Evolutionary conservation across 1,284 basidiomycete species (phyloP).

Genomic region (Ustilago sp.): DNA sequence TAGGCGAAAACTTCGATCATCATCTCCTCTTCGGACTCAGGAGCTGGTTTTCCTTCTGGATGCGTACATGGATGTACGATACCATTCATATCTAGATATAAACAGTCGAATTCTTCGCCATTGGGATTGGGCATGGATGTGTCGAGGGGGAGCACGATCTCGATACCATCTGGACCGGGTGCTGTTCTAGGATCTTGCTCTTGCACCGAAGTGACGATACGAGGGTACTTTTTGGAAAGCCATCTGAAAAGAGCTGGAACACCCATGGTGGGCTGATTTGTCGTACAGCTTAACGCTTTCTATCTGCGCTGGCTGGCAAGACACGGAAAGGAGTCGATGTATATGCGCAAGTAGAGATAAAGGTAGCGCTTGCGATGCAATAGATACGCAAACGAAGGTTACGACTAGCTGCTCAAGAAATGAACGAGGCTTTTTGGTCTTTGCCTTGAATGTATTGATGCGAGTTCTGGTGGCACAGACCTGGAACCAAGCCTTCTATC

Average conservation of each 20-base stretch:
- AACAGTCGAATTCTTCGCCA: constrained; percentile 91
- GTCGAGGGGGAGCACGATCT: constrained; percentile 82
- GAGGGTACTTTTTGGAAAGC: constrained; percentile 70
- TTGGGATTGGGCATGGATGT: constrained; percentile 92
- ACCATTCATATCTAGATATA: constrained; percentile 78
- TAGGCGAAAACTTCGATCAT: constrained; percentile 98
- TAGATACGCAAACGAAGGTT: background rate
- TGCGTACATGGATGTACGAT: constrained; percentile 97
- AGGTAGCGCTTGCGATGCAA: background rate
- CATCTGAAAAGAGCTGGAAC: constrained; percentile 69
- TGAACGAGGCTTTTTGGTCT: constrained; percentile 6
- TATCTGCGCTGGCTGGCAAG: background rate
- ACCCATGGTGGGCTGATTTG: constrained; percentile 53
- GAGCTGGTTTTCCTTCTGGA: constrained; percentile 89
- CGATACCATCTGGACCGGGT: constrained; percentile 73
- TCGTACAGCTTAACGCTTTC: background rate
- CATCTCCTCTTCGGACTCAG: constrained; percentile 98
- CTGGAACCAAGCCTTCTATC: background rate
- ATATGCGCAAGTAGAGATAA: background rate
- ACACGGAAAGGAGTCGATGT: background rate
- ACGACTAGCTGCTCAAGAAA: constrained; percentile 6
- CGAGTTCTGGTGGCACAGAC: background rate
- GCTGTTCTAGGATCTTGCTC: constrained; percentile 65
- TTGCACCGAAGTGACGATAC: constrained; percentile 67
- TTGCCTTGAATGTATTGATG: background rate